Evolutionary conservation across 1,284 basidiomycete genomes (phyloP), one percentile per base, ranked within the genome.

Genomic region (Fomitopsis pinicola): DNA sequence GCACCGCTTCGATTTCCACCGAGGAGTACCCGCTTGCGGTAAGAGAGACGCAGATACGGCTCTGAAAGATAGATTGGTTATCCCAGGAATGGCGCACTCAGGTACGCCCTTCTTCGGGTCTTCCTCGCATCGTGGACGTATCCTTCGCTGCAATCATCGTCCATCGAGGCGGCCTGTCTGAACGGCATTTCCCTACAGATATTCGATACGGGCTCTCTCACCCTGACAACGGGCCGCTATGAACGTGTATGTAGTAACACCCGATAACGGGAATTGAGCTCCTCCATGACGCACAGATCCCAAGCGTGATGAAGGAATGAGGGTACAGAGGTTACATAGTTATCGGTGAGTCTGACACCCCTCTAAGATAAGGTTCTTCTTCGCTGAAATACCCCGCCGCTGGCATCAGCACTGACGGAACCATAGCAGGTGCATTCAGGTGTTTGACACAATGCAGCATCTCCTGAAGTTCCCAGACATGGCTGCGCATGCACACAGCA

Each of bases 401-500:
- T 40, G 33, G 52, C 19, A 12, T 54, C 59, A 40, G 1, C 28
- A 4, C 35, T 40, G 22, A 59, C 40, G 42, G 35, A 12, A n/a
- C 48, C 48, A 33, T 52, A 36, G 28, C n/a, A 42, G 28, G 35
- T 33, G 8, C 26, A 28, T 17, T 38, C 33, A 42, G 59, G 59
- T 59, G 59, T 45, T 52, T 33, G 58, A 38, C 35, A 45, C 40
- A 9, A 3, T 15, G 38, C 14, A 40, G 38, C 10, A 44, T 33
- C 42, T 10, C 22, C 45, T 46, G 35, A 46, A 28, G 35, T 57
- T 55, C 45, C 57, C 56, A 55, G 58, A 59, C 58, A 50, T 22
- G 26, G 28, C 48, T 12, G 62, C 61, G 55, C 61, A 55, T 64
- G 63, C 6, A 26, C 35, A 8, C 33, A 28, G 46, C 64, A 67